phyloP scores from a whole-genome alignment of 768 basidiomycete genomes.

The Kondoa malvinella region DNA sequence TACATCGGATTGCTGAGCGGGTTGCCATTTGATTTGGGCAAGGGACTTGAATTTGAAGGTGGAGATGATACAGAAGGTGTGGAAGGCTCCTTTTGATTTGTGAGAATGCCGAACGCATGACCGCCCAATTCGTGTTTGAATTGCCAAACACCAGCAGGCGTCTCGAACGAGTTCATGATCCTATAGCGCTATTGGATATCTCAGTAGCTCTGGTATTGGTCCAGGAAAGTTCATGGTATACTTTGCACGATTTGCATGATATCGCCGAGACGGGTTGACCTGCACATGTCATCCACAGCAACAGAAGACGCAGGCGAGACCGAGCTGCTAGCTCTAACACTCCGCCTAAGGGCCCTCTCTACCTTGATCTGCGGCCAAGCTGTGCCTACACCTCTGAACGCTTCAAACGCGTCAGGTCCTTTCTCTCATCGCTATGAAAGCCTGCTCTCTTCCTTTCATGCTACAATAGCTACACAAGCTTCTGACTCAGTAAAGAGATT shows the following conservation, averaged over 20 bases:
- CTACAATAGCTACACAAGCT: background rate
- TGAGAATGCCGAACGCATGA: background rate
- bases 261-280: too few relatives aligned
- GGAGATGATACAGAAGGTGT: background rate
- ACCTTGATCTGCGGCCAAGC: background rate
- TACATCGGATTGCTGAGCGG: background rate
- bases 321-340: background rate
- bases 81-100: background rate
- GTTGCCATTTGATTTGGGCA: too few relatives aligned
- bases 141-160: background rate
- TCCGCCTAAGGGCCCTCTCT: background rate
- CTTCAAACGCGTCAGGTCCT: background rate
- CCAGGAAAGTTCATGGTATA: background rate
- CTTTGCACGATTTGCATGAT: background rate
- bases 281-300: too few relatives aligned
- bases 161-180: background rate
- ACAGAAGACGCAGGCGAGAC: background rate
- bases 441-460: background rate
- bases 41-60: too few relatives aligned
- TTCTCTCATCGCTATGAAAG: background rate
- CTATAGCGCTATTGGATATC: background rate
- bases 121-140: background rate
- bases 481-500: background rate
- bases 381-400: background rate
- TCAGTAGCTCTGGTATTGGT: background rate